Evolutionary conservation across 768 basidiomycete genomes (phyloP).

Genomic region (Amanita fuliginea): DNA sequence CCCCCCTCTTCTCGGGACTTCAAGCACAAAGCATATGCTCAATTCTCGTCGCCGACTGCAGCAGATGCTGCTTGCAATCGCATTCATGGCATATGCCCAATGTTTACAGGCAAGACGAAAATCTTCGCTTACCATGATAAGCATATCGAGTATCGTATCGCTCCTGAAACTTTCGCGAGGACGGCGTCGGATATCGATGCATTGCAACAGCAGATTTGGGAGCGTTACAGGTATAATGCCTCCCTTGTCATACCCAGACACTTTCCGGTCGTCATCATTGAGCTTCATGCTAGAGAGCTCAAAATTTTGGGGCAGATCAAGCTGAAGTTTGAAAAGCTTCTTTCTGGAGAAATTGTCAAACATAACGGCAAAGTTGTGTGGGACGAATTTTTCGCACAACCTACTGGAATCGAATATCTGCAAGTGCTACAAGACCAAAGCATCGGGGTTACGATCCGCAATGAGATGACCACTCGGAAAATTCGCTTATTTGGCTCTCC

Average conservation of each 20-base stretch:
- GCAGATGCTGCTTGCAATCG: constrained; percentile 39
- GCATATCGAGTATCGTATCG: constrained; percentile 36
- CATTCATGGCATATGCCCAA: constrained; percentile 36
- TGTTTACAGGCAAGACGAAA: constrained; percentile 31
- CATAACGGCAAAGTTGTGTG: constrained; percentile 44
- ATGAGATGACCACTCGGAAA: constrained; percentile 26
- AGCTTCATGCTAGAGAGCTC: constrained; percentile 37
- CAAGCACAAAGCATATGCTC: constrained; percentile 41
- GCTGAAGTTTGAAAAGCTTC: constrained; percentile 44
- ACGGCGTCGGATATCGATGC: constrained; percentile 33
- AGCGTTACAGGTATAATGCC: constrained; percentile 14
- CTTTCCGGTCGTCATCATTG: constrained; percentile 26
- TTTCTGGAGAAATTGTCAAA: constrained; percentile 49
- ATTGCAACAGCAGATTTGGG: constrained; percentile 27
- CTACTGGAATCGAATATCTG: constrained; percentile 34
- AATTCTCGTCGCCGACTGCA: constrained; percentile 37
- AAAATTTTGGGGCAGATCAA: constrained; percentile 46
- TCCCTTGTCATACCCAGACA: constrained; percentile 16
- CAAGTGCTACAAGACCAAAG: constrained; percentile 26
- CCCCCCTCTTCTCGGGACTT: constrained; percentile 42
- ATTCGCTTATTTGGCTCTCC: constrained; percentile 47
- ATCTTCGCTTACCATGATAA: constrained; percentile 45
- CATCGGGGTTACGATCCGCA: constrained; percentile 30
- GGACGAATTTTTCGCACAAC: constrained; percentile 49
- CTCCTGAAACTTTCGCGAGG: constrained; percentile 23